Percentiles rank a stretch among this genome's conserved stretches.
Evolutionary conservation across 2,329 filamentous ascomycete species (phyloP).

Genomic region (Verticillium zaregamsianum): DNA sequence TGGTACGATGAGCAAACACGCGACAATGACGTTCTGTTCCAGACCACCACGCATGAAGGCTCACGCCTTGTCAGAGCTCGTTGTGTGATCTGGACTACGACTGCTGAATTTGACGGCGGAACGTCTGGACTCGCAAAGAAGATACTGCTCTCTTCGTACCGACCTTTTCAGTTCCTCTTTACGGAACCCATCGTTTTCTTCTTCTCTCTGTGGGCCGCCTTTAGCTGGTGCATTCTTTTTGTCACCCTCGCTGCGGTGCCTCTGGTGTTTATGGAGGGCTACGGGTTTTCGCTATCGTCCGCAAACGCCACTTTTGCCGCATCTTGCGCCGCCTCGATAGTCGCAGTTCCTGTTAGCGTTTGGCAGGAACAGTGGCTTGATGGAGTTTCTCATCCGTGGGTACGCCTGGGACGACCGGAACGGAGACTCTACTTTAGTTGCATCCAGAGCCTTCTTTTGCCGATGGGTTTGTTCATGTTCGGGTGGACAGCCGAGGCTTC

Average conservation of each 20-base stretch:
- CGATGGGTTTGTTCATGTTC: slow-evolving; percentile 76
- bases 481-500: slow-evolving; percentile 62
- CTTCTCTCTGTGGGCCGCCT: slow-evolving; percentile 85
- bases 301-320: slow-evolving; percentile 60
- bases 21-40: slow-evolving; percentile 1
- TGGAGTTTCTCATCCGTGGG: slow-evolving; percentile 31
- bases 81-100: background rate
- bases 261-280: slow-evolving; percentile 65
- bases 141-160: slow-evolving; percentile 68
- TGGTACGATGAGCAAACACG: slow-evolving; percentile 75
- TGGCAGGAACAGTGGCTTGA: slow-evolving; percentile 67
- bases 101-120: slow-evolving; percentile 71
- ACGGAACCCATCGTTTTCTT: slow-evolving; percentile 78
- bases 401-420: slow-evolving; percentile 42
- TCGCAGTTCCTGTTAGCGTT: slow-evolving; percentile 67
- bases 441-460: slow-evolving; percentile 68
- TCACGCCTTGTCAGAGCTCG: background rate
- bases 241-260: slow-evolving; percentile 78
- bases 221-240: slow-evolving; percentile 86
- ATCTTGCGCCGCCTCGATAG: slow-evolving; percentile 58
- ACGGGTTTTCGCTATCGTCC: slow-evolving; percentile 64
- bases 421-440: slow-evolving; percentile 80
- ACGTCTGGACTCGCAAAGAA: slow-evolving; percentile 63
- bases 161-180: slow-evolving; percentile 73
- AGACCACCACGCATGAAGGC: slow-evolving; percentile 3